Evolutionary conservation across 805 yeast species (phyloP).

Genomic region (Candida dendrica): DNA sequence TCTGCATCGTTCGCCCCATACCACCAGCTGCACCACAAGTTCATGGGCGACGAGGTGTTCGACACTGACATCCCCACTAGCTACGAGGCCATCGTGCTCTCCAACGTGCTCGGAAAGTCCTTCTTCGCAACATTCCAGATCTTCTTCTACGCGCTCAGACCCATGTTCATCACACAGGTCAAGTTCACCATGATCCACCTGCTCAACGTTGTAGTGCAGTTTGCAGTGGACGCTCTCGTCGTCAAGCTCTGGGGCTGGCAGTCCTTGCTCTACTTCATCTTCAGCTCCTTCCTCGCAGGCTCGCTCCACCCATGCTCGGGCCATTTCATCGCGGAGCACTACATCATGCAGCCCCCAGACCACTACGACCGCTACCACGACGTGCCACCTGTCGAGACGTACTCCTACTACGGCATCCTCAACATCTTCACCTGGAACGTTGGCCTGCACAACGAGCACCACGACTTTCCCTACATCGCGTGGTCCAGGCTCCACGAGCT

Average conservation of each 20-base stretch:
- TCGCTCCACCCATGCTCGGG: slow-evolving; percentile 93
- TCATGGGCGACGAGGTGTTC: slow-evolving; percentile 71
- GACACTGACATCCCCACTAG: slow-evolving; percentile 87
- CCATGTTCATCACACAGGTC: slow-evolving; percentile 75
- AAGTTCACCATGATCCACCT: slow-evolving; percentile 71
- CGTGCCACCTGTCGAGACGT: slow-evolving; percentile 70
- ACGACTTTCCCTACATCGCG: slow-evolving; percentile 89
- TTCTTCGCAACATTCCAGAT: slow-evolving; percentile 88
- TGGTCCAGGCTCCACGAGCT: slow-evolving; percentile 75
- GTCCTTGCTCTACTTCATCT: slow-evolving; percentile 56
- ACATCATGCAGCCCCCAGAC: slow-evolving; percentile 56
- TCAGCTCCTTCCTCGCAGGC: slow-evolving; percentile 83
- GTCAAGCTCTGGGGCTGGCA: slow-evolving; percentile 58
- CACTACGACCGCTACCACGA: slow-evolving; percentile 20
- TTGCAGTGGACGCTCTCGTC: slow-evolving; percentile 49
- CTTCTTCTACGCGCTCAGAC: slow-evolving; percentile 83
- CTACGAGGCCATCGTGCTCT: slow-evolving; percentile 66
- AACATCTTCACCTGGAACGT: slow-evolving; percentile 85
- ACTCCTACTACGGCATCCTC: slow-evolving; percentile 78
- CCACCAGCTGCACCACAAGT: slow-evolving; percentile 88
- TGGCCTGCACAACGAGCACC: slow-evolving; percentile 92
- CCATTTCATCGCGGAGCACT: slow-evolving; percentile 93
- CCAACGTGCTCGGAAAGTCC: slow-evolving; percentile 78
- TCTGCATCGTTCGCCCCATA: slow-evolving; percentile 82
- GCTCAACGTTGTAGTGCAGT: slow-evolving; percentile 52